phyloP scores from a whole-genome alignment of 257 asterid genomes.

The Ehretia macrophylla region DNA sequence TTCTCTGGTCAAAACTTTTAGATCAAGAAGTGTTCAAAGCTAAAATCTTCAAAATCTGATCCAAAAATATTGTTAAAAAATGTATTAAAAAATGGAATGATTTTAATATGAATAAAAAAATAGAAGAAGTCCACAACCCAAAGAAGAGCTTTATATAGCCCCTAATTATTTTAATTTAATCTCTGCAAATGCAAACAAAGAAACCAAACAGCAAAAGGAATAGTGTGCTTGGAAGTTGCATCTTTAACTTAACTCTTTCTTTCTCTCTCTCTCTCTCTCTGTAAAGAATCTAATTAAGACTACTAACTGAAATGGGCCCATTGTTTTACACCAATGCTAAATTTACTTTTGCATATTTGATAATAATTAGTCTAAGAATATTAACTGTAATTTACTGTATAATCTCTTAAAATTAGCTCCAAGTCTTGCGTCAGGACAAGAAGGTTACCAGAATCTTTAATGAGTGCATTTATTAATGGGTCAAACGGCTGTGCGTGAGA shows the following conservation, averaged over 20 bases:
- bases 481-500: constrained; percentile 29
- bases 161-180: constrained; percentile 12
- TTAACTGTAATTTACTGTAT: constrained; percentile 19
- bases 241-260: constrained; percentile 19
- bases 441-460: constrained; percentile 53
- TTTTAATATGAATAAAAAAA: constrained; percentile 18
- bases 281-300: constrained; percentile 5
- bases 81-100: constrained; percentile 12
- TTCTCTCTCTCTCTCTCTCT: constrained; percentile 20
- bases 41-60: constrained; percentile 41
- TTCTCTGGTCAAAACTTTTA: constrained; percentile 17
- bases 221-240: constrained; percentile 37
- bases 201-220: constrained; percentile 27
- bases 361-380: constrained; percentile 10
- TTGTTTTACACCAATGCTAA: constrained; percentile 41
- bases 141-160: constrained; percentile 25
- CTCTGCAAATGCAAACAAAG: constrained; percentile 49
- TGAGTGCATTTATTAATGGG: constrained; percentile 57
- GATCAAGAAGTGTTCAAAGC: constrained; percentile 37
- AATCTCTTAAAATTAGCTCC: constrained; percentile 25
- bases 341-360: constrained; percentile 29
- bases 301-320: background rate
- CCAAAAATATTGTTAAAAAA: constrained; percentile 18
- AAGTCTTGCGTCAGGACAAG: constrained; percentile 44
- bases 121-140: constrained; percentile 35